These are phyloP conservation scores for Albifimbria verrucaria DNA, from an alignment of 2,329 filamentous ascomycete genomes.

Conservation along the genomic window DNA sequence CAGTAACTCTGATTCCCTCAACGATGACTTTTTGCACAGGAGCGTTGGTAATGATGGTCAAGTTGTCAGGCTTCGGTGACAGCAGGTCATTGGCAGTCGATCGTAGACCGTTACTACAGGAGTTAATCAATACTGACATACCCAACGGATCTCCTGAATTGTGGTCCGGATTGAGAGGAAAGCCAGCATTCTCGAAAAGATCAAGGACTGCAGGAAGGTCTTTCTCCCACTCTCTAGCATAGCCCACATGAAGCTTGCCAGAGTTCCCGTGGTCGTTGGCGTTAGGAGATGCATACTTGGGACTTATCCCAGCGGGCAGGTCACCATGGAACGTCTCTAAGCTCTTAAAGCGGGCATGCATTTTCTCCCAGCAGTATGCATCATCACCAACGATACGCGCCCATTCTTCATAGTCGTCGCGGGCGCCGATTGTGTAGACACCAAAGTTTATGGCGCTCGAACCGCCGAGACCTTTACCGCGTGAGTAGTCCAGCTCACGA, in stretches of 20 bases:
- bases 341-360: slow-evolving; percentile 45
- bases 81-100: slow-evolving; percentile 51
- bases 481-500: slow-evolving; percentile 44
- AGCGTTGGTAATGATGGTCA: slow-evolving; percentile 47
- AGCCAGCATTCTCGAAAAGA: slow-evolving; percentile 44
- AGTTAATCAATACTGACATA: slow-evolving; percentile 47
- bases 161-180: slow-evolving; percentile 49
- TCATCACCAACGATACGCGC: slow-evolving; percentile 53
- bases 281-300: slow-evolving; percentile 45
- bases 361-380: slow-evolving; percentile 50
- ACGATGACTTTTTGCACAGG: slow-evolving; percentile 46
- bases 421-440: slow-evolving; percentile 51
- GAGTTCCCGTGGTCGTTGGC: slow-evolving; percentile 43
- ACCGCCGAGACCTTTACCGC: slow-evolving; percentile 50
- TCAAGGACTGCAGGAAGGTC: slow-evolving; percentile 43
- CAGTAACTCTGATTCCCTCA: slow-evolving; percentile 40
- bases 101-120: slow-evolving; percentile 43
- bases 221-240: slow-evolving; percentile 44
- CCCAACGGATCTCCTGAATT: slow-evolving; percentile 59
- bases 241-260: slow-evolving; percentile 47
- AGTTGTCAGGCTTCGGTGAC: slow-evolving; percentile 39
- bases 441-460: slow-evolving; percentile 53
- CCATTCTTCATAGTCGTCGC: slow-evolving; percentile 62
- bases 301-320: slow-evolving; percentile 30
- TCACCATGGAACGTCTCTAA: slow-evolving; percentile 52